Evolutionary conservation across 345 rosid species (phyloP).

Genomic region (Eucalyptus sp.): DNA sequence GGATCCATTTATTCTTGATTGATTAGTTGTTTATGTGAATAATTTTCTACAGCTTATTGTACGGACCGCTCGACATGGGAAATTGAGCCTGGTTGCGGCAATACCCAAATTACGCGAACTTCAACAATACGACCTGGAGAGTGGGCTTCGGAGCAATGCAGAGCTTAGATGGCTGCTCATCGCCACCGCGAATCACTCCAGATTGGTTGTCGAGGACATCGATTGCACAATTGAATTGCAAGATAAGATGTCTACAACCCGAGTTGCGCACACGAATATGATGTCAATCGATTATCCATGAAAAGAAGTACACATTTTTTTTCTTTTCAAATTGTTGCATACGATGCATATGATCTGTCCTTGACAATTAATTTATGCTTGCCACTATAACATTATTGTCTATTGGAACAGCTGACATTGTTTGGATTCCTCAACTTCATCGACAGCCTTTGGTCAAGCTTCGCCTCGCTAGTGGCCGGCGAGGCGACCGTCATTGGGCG

Average conservation of each 20-base stretch:
- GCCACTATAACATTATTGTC: no score
- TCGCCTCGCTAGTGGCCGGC: rapidly evolving
- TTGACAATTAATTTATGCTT: background rate
- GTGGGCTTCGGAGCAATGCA: background rate
- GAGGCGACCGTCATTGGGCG: rapidly evolving
- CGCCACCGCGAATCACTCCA: background rate
- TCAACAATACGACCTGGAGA: background rate
- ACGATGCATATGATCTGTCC: background rate
- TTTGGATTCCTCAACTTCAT: slow-evolving; percentile 54
- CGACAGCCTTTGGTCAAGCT: slow-evolving; percentile 36
- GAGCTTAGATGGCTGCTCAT: background rate
- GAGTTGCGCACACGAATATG: background rate
- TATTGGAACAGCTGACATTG: slow-evolving; percentile 17
- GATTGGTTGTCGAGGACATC: slow-evolving; percentile 3
- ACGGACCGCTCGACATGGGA: background rate
- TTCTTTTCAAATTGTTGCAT: background rate
- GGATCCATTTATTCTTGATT: no score
- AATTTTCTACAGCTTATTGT: background rate
- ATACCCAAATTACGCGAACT: slow-evolving; percentile 2
- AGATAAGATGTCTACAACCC: background rate
- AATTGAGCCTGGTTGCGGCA: background rate
- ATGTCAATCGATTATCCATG: no score
- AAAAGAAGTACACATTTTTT: background rate
- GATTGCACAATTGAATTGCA: background rate
- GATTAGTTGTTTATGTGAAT: no score